Conservation (phyloP, 805 yeast species). For the Yarrowia divulgata region DNA sequence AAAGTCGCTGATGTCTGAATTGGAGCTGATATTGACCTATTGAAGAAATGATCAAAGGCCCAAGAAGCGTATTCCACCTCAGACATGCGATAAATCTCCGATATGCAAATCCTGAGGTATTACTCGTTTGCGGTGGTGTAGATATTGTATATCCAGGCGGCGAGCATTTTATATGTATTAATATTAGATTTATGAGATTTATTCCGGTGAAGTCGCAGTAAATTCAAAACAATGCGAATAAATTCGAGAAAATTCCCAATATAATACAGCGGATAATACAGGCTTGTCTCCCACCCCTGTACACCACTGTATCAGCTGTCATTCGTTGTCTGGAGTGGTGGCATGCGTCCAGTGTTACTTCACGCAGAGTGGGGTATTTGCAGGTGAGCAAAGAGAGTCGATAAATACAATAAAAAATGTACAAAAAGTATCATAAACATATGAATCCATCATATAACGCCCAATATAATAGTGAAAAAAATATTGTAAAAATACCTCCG, state of each 20-base stretch:
- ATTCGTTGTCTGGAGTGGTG: not conserved
- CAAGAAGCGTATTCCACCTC: not conserved
- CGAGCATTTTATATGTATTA: no score
- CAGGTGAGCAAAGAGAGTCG: constrained; percentile 2
- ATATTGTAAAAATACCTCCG: not conserved
- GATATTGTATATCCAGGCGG: no score
- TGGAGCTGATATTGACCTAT: not conserved
- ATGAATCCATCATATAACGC: no score
- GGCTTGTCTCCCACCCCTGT: constrained; percentile 4
- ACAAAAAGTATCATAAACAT: no score
- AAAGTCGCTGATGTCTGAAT: not conserved
- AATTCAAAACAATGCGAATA: not conserved
- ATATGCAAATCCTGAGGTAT: not conserved
- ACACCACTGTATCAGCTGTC: constrained; percentile 20
- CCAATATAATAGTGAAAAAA: no score
- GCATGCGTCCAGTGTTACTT: constrained; percentile 8
- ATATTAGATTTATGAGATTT: no score
- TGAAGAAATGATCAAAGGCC: not conserved
- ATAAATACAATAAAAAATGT: no score
- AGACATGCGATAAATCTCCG: not conserved
- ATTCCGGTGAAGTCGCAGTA: no score
- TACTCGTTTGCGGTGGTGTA: not conserved
- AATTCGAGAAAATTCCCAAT: not conserved
- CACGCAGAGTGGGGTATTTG: constrained; percentile 24
- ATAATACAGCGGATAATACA: not conserved